phyloP scores from a whole-genome alignment of 2,329 filamentous ascomycete genomes.

The Fusarium sp. region DNA sequence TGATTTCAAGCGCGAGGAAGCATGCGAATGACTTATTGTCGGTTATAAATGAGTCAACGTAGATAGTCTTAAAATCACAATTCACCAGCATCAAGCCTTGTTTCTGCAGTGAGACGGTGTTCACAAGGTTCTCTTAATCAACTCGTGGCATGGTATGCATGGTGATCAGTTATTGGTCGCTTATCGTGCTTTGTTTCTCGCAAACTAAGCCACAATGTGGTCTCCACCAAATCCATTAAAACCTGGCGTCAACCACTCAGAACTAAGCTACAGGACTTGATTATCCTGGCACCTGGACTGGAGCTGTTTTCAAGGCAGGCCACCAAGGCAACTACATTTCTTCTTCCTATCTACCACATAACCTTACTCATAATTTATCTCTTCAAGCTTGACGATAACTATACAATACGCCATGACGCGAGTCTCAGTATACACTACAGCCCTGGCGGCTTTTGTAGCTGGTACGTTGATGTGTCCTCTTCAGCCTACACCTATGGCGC shows the following conservation, averaged over 20 bases:
- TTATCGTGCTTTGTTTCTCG: neutral
- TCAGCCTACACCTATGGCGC: conserved; percentile 17
- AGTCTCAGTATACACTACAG: conserved; percentile 55
- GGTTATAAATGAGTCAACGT: no score
- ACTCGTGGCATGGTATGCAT: neutral
- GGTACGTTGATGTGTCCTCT: conserved; percentile 53
- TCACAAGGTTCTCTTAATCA: neutral
- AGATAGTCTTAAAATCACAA: neutral
- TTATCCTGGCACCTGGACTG: conserved; percentile 14
- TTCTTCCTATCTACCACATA: conserved; percentile 24
- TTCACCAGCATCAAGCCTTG: neutral
- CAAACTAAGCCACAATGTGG: conserved; percentile 21
- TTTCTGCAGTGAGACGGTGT: neutral
- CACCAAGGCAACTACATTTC: conserved; percentile 38
- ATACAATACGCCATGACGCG: conserved; percentile 54
- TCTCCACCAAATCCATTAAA: conserved; percentile 25
- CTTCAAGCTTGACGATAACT: neutral
- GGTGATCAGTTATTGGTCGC: neutral
- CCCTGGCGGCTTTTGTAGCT: conserved; percentile 56
- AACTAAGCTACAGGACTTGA: conserved; percentile 28
- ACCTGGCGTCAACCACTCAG: conserved; percentile 38
- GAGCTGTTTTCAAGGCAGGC: conserved; percentile 32
- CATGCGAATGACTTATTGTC: neutral
- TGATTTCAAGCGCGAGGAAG: neutral
- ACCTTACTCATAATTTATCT: neutral